Evolutionary conservation across 345 rosid genomes (phyloP).

Genomic region (Abelmoschus esculentus): DNA sequence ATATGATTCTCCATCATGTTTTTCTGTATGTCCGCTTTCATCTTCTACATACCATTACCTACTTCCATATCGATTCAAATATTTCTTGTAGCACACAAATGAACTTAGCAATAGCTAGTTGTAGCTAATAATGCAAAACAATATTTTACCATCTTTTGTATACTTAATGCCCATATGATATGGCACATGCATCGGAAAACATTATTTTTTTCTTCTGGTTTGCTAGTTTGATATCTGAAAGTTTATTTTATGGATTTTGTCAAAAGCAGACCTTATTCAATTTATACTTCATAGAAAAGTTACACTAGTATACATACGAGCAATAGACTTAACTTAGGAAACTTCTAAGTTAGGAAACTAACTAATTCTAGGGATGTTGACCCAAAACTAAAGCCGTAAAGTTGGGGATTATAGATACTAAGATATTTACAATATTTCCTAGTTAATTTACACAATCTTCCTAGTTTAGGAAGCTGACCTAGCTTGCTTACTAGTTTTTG

Average conservation of each 20-base stretch:
- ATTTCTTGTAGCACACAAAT: slow-evolving; percentile 4
- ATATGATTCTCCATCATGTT: slow-evolving; percentile 80
- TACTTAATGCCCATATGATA: neutral
- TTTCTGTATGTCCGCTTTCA: slow-evolving; percentile 58
- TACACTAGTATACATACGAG: too few relatives aligned
- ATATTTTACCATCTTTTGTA: neutral
- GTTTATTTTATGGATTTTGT: neutral
- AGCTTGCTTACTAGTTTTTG: too few relatives aligned
- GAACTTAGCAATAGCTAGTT: neutral
- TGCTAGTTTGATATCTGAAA: neutral
- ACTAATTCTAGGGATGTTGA: too few relatives aligned
- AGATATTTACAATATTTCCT: too few relatives aligned
- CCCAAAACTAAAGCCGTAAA: too few relatives aligned
- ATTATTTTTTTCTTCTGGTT: neutral
- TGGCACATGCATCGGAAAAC: neutral
- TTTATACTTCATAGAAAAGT: too few relatives aligned
- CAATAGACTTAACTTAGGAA: too few relatives aligned
- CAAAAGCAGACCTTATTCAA: too few relatives aligned
- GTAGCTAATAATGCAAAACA: neutral
- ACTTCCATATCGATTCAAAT: slow-evolving; percentile 9
- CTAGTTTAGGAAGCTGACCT: too few relatives aligned
- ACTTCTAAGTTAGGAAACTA: too few relatives aligned
- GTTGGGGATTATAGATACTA: too few relatives aligned
- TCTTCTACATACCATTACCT: slow-evolving; percentile 15
- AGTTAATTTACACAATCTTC: too few relatives aligned